These are phyloP conservation scores for Mrakiaceae sp. DNA, from an alignment of 1,284 basidiomycete species.

Conservation along the genomic window DNA sequence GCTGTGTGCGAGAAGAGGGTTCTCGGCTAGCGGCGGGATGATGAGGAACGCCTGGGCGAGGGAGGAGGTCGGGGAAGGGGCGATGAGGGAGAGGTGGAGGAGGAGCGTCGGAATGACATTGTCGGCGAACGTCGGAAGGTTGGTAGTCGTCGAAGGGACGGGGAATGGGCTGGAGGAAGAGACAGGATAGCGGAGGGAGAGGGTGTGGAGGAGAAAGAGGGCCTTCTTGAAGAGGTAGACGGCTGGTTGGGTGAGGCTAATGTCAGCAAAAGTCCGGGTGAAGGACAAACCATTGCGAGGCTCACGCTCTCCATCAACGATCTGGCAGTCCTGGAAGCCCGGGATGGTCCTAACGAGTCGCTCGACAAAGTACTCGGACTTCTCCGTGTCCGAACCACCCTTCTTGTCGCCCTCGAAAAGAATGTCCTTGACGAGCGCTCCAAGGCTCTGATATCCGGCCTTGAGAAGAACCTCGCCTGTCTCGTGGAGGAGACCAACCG, in stretches of 20 bases:
- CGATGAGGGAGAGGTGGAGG: conserved; percentile 60
- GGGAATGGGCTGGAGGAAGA: conserved; percentile 44
- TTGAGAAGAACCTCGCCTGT: conserved; percentile 56
- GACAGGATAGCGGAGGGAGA: conserved; percentile 51
- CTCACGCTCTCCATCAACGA: conserved; percentile 52
- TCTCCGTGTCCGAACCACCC: conserved; percentile 31
- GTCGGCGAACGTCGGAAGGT: conserved; percentile 67
- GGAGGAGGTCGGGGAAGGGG: conserved; percentile 48
- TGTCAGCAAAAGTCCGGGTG: background rate
- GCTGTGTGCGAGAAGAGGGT: conserved; percentile 11
- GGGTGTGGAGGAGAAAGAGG: conserved; percentile 62
- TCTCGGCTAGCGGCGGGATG: conserved; percentile 22
- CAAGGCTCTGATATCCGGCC: conserved; percentile 56
- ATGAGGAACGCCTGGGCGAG: conserved; percentile 26
- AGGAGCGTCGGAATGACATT: conserved; percentile 77
- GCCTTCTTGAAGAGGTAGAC: conserved; percentile 82
- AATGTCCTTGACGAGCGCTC: conserved; percentile 56
- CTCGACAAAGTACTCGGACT: conserved; percentile 45
- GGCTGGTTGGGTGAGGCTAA: background rate
- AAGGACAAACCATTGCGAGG: conserved; percentile 17
- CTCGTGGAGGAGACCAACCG: conserved; percentile 53
- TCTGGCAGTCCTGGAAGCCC: conserved; percentile 59
- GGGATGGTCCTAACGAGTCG: conserved; percentile 59
- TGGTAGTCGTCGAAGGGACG: conserved; percentile 44
- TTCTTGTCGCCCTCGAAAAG: conserved; percentile 44